These are phyloP conservation scores for Auxenochlorella pyrenoidosa DNA, from an alignment of 139 green algal species.

Conservation along the genomic window DNA sequence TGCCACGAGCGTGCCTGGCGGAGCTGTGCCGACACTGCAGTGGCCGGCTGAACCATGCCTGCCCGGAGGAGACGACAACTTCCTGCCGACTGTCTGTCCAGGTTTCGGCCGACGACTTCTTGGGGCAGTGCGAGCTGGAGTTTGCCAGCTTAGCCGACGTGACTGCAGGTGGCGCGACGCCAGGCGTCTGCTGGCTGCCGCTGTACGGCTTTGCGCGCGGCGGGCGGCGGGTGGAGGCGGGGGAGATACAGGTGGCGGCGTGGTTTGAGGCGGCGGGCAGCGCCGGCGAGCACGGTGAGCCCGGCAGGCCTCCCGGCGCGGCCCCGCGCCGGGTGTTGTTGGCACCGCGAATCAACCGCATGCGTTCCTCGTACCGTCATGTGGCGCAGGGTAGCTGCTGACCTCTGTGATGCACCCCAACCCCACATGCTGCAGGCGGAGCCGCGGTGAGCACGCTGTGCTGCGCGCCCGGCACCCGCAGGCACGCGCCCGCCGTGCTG, in stretches of 20 bases:
- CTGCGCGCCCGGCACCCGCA: constrained; percentile 2
- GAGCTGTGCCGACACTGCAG: too few species aligned
- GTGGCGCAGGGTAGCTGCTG: too few species aligned
- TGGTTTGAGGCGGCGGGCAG: constrained; percentile 16
- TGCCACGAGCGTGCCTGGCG: too few species aligned
- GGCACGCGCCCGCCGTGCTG: constrained; percentile 34
- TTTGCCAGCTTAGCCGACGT: not conserved
- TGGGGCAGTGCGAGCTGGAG: constrained; percentile 37
- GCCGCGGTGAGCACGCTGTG: constrained; percentile 18
- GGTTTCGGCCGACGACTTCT: constrained; percentile 45
- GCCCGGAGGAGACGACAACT: too few species aligned
- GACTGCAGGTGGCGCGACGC: not conserved
- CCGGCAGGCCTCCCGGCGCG: not conserved
- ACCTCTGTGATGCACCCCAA: too few species aligned
- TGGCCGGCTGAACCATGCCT: too few species aligned
- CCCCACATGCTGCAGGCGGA: not conserved
- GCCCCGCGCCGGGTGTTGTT: too few species aligned
- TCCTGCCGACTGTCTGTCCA: not conserved
- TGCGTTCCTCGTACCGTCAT: too few species aligned
- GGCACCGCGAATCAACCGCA: too few species aligned
- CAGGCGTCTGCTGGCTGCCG: not conserved
- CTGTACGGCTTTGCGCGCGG: constrained; percentile 11
- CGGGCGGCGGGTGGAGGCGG: not conserved
- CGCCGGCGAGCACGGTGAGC: not conserved
- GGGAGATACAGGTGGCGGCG: constrained; percentile 7